A percentile compares a stretch with the other conserved stretches of the same genome.
Evolutionary conservation across 192 early-diverging fungal genomes (phyloP).

Genomic region (Dissophora globulifera): DNA sequence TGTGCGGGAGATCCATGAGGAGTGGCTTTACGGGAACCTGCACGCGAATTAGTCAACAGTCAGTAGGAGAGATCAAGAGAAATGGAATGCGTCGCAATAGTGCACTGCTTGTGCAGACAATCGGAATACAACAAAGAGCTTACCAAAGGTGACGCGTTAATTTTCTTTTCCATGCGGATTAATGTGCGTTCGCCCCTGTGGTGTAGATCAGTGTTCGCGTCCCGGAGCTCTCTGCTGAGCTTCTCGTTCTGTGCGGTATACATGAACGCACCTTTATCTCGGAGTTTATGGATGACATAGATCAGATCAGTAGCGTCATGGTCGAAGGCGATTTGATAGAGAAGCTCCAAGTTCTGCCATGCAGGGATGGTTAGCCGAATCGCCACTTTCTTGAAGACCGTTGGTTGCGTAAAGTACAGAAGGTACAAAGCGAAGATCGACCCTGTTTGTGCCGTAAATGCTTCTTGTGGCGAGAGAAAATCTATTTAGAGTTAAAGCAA

Average conservation of each 20-base stretch:
- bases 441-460: neutral
- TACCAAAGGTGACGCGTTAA: constrained; percentile 13
- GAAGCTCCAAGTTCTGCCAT: constrained; percentile 1
- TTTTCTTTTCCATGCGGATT: constrained; percentile 13
- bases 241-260: constrained; percentile 11
- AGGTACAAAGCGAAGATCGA: constrained; percentile 18
- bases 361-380: constrained; percentile 12
- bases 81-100: too few relatives aligned
- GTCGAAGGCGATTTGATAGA: constrained; percentile 19
- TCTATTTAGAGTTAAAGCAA: constrained; percentile 7
- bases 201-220: neutral
- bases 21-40: constrained; percentile 17
- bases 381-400: neutral
- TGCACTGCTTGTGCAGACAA: too few relatives aligned
- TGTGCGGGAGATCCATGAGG: neutral
- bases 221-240: neutral
- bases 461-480: neutral
- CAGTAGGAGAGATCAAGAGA: too few relatives aligned
- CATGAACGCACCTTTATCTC: constrained; percentile 3
- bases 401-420: constrained; percentile 30
- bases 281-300: constrained; percentile 18
- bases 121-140: too few relatives aligned
- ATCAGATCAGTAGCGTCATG: constrained; percentile 12
- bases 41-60: too few relatives aligned
- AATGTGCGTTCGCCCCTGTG: neutral